Evolutionary conservation across 2,329 filamentous ascomycete genomes (phyloP).

Genomic region (Stagonosporopsis chrysanthemi): DNA sequence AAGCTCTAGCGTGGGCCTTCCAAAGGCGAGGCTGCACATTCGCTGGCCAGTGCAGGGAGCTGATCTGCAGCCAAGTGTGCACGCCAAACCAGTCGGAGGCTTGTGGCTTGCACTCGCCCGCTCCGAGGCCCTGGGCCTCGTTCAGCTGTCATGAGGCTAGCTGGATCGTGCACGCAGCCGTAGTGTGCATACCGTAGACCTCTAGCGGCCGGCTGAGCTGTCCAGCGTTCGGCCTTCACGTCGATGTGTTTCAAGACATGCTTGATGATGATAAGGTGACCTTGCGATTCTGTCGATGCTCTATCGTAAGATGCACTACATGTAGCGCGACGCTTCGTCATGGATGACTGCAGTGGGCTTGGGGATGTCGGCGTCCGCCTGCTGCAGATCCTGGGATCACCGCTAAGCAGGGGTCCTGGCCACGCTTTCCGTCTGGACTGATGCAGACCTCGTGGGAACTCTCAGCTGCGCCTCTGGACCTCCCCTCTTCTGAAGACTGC

Average conservation of each 20-base stretch:
- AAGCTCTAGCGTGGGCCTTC: slow-evolving; percentile 33
- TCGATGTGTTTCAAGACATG: slow-evolving; percentile 5
- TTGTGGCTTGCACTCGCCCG: slow-evolving; percentile 35
- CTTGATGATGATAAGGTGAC: slow-evolving; percentile 10
- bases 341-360: slow-evolving; percentile 8
- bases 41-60: slow-evolving; percentile 14
- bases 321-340: slow-evolving; percentile 9
- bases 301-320: neutral
- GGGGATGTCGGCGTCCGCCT: slow-evolving; percentile 8
- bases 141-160: slow-evolving; percentile 27
- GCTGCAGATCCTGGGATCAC: slow-evolving; percentile 14
- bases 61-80: slow-evolving; percentile 24
- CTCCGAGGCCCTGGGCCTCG: slow-evolving; percentile 25
- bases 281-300: neutral
- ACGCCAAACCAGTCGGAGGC: slow-evolving; percentile 13
- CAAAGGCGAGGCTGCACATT: slow-evolving; percentile 37
- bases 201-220: slow-evolving; percentile 3
- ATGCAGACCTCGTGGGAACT: neutral
- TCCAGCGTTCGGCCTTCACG: slow-evolving; percentile 11
- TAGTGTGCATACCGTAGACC: slow-evolving; percentile 3
- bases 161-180: slow-evolving; percentile 15
- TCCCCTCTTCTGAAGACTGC: slow-evolving; percentile 1
- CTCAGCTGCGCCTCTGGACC: slow-evolving; percentile 14
- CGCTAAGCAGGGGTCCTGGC: slow-evolving; percentile 17
- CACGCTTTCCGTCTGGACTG: slow-evolving; percentile 3